Percentiles rank a stretch among this genome's conserved stretches.
phyloP scores from a whole-genome alignment of 129 eudicot genomes.

The Flaveria ramosissima region DNA sequence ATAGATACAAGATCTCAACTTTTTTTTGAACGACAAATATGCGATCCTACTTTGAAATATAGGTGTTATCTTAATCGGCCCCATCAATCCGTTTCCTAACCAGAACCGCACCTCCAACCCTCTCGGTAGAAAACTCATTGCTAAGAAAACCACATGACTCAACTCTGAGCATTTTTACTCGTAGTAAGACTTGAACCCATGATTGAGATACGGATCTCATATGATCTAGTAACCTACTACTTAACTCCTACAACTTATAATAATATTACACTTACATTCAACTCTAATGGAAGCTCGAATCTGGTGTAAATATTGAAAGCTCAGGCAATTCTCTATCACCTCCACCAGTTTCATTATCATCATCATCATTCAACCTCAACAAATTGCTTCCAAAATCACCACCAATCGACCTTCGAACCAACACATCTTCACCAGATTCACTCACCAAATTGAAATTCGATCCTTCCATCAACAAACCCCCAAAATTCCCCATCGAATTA shows the following conservation, averaged over 20 bases:
- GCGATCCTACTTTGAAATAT: too few relatives aligned
- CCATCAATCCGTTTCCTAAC: too few relatives aligned
- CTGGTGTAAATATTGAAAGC: conserved; percentile 70
- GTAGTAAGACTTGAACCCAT: too few relatives aligned
- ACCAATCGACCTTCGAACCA: conserved; percentile 32
- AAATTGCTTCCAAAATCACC: conserved; percentile 34
- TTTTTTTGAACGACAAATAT: too few relatives aligned
- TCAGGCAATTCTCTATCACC: conserved; percentile 54
- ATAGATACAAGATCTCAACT: too few relatives aligned
- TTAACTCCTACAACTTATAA: background rate
- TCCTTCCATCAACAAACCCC: conserved; percentile 48
- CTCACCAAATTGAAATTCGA: conserved; percentile 28
- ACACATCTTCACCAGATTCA: conserved; percentile 27
- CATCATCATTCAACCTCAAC: conserved; percentile 29
- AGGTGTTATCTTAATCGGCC: too few relatives aligned
- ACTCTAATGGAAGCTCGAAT: conserved; percentile 52
- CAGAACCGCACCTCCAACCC: too few relatives aligned
- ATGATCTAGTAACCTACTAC: background rate
- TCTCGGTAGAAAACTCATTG: too few relatives aligned
- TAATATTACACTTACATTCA: background rate
- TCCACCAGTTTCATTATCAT: background rate
- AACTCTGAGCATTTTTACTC: too few relatives aligned
- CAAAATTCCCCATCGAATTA: conserved; percentile 43
- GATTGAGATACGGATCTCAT: too few relatives aligned
- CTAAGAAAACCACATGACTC: too few relatives aligned